Conservation (phyloP, 345 rosid genomes). For the Heritiera fomes region DNA sequence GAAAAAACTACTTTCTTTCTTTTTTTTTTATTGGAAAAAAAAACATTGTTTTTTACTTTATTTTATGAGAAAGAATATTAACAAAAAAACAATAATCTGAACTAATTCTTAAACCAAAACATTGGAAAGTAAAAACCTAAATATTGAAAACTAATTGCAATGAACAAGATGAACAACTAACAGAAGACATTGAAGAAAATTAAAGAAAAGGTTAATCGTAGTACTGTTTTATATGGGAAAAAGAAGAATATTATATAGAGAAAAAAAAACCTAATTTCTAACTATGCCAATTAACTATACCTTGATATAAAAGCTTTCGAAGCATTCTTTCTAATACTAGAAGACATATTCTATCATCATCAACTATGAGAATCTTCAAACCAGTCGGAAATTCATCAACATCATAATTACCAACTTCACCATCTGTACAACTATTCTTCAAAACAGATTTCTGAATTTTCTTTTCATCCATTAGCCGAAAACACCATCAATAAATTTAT, state of each 20-base stretch:
- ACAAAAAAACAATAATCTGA: too few relatives aligned
- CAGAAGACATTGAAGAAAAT: not conserved
- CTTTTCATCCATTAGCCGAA: not conserved
- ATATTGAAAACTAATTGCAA: too few relatives aligned
- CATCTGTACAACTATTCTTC: not conserved
- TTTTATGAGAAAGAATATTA: too few relatives aligned
- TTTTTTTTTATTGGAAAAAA: too few relatives aligned
- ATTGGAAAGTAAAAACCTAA: not conserved
- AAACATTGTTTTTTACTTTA: too few relatives aligned
- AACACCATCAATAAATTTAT: not conserved
- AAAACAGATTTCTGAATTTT: not conserved
- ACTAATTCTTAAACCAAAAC: constrained; percentile 16
- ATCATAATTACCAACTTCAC: not conserved
- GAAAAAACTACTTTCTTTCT: too few relatives aligned
- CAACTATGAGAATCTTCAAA: constrained; percentile 4
- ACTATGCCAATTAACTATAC: not conserved
- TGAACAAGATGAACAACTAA: too few relatives aligned
- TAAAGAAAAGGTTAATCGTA: not conserved
- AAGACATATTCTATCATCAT: not conserved
- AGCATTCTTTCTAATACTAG: constrained; percentile 12
- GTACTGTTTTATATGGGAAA: not conserved
- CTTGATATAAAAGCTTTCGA: not conserved
- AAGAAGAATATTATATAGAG: too few relatives aligned
- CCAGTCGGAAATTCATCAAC: constrained; percentile 4
- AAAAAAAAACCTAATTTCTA: too few relatives aligned